A percentile compares a stretch with the other conserved stretches of the same genome.
Conservation (phyloP, 2,329 filamentous ascomycete genomes). For the Setomelanomma holmii region DNA sequence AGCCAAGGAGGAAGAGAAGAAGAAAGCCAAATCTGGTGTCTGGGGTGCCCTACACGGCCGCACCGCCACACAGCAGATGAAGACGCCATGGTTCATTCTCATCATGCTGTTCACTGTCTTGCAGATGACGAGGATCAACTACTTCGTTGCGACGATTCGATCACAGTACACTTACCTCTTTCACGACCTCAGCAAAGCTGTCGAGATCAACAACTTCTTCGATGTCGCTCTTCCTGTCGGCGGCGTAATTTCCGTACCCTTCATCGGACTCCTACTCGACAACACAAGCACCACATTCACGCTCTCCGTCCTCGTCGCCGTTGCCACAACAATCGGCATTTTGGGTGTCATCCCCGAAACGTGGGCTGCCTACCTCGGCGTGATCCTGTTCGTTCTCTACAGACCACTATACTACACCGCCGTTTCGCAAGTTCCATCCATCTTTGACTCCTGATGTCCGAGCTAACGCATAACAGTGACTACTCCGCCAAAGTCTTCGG, state of each 20-base stretch:
- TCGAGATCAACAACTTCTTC: slow-evolving; percentile 81
- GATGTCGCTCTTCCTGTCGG: slow-evolving; percentile 85
- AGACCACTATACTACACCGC: slow-evolving; percentile 91
- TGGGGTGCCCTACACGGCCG: slow-evolving; percentile 85
- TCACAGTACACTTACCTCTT: slow-evolving; percentile 83
- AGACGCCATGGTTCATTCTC: slow-evolving; percentile 82
- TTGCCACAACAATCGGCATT: slow-evolving; percentile 77
- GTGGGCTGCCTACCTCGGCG: slow-evolving; percentile 77
- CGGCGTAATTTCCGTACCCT: slow-evolving; percentile 83
- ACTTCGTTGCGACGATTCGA: slow-evolving; percentile 87
- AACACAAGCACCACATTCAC: slow-evolving; percentile 75
- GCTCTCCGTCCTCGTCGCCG: slow-evolving; percentile 71
- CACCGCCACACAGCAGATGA: slow-evolving; percentile 75
- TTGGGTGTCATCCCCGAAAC: slow-evolving; percentile 75
- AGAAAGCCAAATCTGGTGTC: slow-evolving; percentile 75
- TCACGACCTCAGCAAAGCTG: slow-evolving; percentile 65
- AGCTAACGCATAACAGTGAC: slow-evolving; percentile 58
- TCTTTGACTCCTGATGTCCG: neutral
- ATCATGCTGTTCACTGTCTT: slow-evolving; percentile 79
- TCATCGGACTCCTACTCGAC: slow-evolving; percentile 83
- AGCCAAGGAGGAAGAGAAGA: slow-evolving; percentile 69
- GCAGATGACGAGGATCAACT: slow-evolving; percentile 81
- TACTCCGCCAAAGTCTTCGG: slow-evolving; percentile 92
- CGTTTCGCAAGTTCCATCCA: slow-evolving; percentile 64
- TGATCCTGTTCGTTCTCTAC: slow-evolving; percentile 82